Base-by-base conservation (phyloP, 1,139 yeast genomes). In the Hyphopichia fennica region DNA sequence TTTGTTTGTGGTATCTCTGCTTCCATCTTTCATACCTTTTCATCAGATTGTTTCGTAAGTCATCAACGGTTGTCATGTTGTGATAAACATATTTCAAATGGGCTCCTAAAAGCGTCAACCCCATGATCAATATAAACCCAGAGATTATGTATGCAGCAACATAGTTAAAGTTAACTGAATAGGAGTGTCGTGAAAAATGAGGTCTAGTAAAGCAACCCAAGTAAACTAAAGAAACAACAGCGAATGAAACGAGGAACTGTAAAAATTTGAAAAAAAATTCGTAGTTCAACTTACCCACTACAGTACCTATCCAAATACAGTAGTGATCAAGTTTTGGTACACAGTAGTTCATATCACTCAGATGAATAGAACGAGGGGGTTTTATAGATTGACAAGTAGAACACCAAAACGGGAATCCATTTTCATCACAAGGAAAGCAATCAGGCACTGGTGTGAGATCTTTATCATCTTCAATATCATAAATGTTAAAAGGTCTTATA, bases 381-480 rank as follows among this genome's bases (percentile, higher is more conserved):
- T 81, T 82, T 17, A 84, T 62, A 5, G 83, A 72, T 34, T 72
- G 63, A 44, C 87, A 80, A 8, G 57, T 56, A 1, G 79, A 61
- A 50, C 88, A 82, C 77, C 82, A 84, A 32, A 63, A 64, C 0
- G 91, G 91, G 45, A 67, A 76, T 0, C 93, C 91, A 43, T 68
- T 62, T 14, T 61, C 62, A 57, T 82, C 85, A 56, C 88, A 82
- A 16, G 69, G 57, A 55, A 84, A 85, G 33, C 69, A 59, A 2
- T 61, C 66, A 0, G 90, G 89, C 2, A 72, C 44, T 3, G 54
- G 51, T 0, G 52, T 45, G 14, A 50, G 39, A 13, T 41, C 32
- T n/a, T n/a, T 25, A 7, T 47, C 46, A 3, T 45, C 45, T 9
- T 46, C 48, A 13, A 42, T 51, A 3, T 50, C 52, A 41, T 60